Percentiles rank a stretch among this genome's conserved stretches.
Evolutionary conservation across 192 early-diverging fungal genomes (phyloP).

Genomic region (Cetraspora pellucida): DNA sequence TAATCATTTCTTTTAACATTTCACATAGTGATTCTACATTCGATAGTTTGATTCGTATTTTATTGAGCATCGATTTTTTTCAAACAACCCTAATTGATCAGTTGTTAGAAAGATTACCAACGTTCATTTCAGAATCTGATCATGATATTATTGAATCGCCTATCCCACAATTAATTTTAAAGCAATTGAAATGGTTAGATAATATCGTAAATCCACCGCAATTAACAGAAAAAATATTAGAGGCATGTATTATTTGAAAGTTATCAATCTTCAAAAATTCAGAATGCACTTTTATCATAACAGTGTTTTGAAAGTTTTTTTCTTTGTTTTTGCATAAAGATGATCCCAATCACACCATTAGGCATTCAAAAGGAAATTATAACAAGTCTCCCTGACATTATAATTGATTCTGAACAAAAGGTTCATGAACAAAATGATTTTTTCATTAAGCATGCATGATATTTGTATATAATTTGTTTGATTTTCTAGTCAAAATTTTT

Average conservation of each 20-base stretch:
- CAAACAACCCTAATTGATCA: conserved; percentile 56
- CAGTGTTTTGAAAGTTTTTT: neutral
- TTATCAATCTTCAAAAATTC: neutral
- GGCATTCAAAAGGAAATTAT: conserved; percentile 77
- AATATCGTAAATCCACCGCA: conserved; percentile 64
- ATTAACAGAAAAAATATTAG: conserved; percentile 65
- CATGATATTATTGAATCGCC: conserved; percentile 49
- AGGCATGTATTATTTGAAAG: conserved; percentile 43
- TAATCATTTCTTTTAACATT: neutral
- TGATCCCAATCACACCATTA: conserved; percentile 61
- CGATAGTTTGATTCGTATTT: conserved; percentile 63
- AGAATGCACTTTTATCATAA: neutral
- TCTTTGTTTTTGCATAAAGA: conserved; percentile 34
- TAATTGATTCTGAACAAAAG: conserved; percentile 70
- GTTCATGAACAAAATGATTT: conserved; percentile 30
- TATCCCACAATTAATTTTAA: conserved; percentile 62
- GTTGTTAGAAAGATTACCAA: conserved; percentile 64
- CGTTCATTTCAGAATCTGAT: conserved; percentile 56
- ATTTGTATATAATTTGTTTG: neutral
- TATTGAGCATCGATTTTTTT: conserved; percentile 62
- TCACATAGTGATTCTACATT: conserved; percentile 28
- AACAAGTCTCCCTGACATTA: conserved; percentile 70
- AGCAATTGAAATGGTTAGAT: conserved; percentile 78
- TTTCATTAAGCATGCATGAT: neutral
- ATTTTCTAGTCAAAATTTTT: neutral